A percentile compares a stretch with the other conserved stretches of the same genome.
Conservation (phyloP, 176 grass and related monocot species). For the Musa acuminata region DNA sequence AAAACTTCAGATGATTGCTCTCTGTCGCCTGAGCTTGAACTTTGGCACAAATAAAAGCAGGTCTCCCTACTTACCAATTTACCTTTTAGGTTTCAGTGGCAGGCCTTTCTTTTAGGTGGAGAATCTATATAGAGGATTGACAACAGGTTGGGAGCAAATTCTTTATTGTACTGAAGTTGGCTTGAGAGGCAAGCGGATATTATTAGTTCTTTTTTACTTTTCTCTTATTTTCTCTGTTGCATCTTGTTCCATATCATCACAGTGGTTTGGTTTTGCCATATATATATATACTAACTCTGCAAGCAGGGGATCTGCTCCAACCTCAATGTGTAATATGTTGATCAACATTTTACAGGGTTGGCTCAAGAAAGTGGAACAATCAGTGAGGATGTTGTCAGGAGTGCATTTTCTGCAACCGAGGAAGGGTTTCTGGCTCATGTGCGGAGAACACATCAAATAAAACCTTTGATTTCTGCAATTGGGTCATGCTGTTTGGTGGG, state of each 20-base stretch:
- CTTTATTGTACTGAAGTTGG: not conserved
- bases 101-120: not conserved
- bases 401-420: constrained; percentile 80
- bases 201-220: not conserved
- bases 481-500: constrained; percentile 93
- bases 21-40: not conserved
- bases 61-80: not conserved
- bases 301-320: not conserved
- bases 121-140: not conserved
- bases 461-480: constrained; percentile 74
- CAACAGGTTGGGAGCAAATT: not conserved
- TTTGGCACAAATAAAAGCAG: not conserved
- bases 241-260: not conserved
- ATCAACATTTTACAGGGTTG: constrained; percentile 34
- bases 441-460: constrained; percentile 73
- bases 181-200: not conserved
- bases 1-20: not conserved
- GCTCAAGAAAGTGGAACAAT: constrained; percentile 68
- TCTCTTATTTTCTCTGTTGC: not conserved
- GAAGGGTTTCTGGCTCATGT: constrained; percentile 82
- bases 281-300: not conserved
- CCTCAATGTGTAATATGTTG: not conserved
- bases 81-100: not conserved
- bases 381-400: constrained; percentile 78
- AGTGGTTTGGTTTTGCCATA: not conserved